These are phyloP conservation scores for Lunularia cruciata DNA, from an alignment of 225 moss, liverwort and hornwort genomes.

Conservation along the genomic window DNA sequence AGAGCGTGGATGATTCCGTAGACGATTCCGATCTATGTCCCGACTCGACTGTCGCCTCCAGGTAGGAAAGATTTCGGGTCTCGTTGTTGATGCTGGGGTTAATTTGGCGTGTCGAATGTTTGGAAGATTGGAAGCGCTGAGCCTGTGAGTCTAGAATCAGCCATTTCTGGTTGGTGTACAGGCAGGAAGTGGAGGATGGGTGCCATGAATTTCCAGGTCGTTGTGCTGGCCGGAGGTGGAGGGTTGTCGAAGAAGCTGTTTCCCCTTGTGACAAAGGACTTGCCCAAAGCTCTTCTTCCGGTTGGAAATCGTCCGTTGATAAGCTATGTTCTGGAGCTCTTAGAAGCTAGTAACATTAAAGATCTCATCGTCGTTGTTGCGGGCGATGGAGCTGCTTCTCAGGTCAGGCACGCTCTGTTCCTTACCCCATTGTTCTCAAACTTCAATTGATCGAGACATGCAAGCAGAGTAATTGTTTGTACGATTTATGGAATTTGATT, in stretches of 20 bases:
- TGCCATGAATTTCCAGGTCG: constrained; percentile 83
- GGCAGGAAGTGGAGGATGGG: background rate
- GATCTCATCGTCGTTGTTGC: constrained; percentile 81
- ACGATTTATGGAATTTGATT: no score
- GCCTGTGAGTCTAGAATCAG: no score
- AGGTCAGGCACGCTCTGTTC: constrained; percentile 10
- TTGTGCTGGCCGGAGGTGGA: constrained; percentile 81
- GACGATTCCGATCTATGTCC: no score
- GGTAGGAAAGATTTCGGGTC: no score
- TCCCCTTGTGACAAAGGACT: constrained; percentile 77
- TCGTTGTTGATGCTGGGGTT: no score
- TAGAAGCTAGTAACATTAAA: constrained; percentile 83
- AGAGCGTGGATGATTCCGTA: no score
- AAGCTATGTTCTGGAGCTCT: constrained; percentile 78
- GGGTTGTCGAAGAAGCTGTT: constrained; percentile 73
- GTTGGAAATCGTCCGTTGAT: constrained; percentile 89
- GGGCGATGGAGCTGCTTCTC: constrained; percentile 70
- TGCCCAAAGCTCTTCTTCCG: constrained; percentile 80
- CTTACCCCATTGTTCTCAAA: no score
- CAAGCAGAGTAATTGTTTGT: no score
- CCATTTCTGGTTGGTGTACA: background rate
- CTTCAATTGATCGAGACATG: no score
- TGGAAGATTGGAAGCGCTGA: no score
- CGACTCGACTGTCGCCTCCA: no score
- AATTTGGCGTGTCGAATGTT: no score